A percentile compares a stretch with the other conserved stretches of the same genome.
phyloP scores from a whole-genome alignment of 1,284 basidiomycete species.

The Pulveroboletus sp. region DNA sequence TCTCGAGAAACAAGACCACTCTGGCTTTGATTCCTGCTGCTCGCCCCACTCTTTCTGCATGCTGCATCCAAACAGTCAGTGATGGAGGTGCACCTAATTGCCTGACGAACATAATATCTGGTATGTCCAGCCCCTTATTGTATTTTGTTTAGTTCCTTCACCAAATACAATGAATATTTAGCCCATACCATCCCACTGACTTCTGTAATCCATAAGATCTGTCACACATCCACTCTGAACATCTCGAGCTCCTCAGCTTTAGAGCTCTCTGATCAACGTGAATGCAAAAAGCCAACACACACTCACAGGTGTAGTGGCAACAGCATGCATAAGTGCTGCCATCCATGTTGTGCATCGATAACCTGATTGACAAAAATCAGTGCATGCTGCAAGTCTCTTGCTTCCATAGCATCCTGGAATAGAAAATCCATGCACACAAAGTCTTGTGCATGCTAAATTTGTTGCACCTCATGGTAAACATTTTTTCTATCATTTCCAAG shows the following conservation, averaged over 20 bases:
- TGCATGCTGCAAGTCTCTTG: not conserved
- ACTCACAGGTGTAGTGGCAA: not conserved
- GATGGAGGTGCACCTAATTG: not conserved
- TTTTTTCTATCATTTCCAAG: too few species aligned
- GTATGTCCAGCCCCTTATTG: not conserved
- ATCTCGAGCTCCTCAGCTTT: not conserved
- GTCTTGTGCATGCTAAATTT: not conserved
- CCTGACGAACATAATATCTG: not conserved
- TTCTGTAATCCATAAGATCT: not conserved
- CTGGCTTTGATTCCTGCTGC: not conserved
- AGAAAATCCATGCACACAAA: not conserved
- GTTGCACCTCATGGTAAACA: too few species aligned
- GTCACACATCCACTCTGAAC: not conserved
- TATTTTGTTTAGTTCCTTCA: not conserved
- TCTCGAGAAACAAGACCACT: not conserved
- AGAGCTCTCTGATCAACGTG: not conserved
- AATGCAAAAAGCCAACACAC: not conserved
- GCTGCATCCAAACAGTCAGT: not conserved
- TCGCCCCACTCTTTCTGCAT: not conserved
- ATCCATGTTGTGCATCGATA: not conserved
- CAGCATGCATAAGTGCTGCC: not conserved
- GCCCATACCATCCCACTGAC: not conserved
- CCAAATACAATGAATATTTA: not conserved
- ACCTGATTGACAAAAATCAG: not conserved
- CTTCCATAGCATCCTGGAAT: not conserved